Evolutionary conservation across 1,284 basidiomycete genomes (phyloP).

Genomic region (Puccinia brachypodii): DNA sequence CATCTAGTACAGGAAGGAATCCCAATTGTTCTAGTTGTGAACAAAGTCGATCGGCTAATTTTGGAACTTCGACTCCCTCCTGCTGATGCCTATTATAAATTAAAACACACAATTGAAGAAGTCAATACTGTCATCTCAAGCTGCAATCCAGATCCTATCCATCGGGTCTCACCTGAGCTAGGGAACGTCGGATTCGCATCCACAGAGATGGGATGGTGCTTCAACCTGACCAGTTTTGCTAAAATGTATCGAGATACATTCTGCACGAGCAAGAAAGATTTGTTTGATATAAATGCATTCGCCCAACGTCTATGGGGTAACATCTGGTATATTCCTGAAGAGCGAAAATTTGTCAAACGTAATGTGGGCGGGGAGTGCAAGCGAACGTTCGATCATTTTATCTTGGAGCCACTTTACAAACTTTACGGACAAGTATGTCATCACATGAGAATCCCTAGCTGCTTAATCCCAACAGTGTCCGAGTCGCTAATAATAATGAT

Average conservation of each 20-base stretch:
- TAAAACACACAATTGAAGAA: constrained; percentile 98
- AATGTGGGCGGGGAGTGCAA: constrained; percentile 75
- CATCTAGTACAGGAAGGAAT: constrained; percentile 83
- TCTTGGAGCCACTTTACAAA: constrained; percentile 95
- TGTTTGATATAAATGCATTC: constrained; percentile 63
- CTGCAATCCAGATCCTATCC: constrained; percentile 81
- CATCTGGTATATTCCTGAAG: constrained; percentile 82
- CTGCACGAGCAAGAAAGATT: constrained; percentile 61
- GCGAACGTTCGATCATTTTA: constrained; percentile 92
- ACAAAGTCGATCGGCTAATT: constrained; percentile 97
- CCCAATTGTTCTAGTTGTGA: constrained; percentile 89
- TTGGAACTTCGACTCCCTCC: constrained; percentile 95
- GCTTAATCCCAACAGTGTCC: background rate
- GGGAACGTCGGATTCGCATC: constrained; percentile 98
- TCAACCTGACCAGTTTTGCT: constrained; percentile 90
- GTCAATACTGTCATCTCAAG: constrained; percentile 92
- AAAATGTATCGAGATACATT: constrained; percentile 94
- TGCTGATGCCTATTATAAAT: constrained; percentile 95
- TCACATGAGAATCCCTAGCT: background rate
- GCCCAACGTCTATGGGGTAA: constrained; percentile 95
- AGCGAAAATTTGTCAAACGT: constrained; percentile 84
- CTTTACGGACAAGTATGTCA: constrained; percentile 72
- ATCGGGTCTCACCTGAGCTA: constrained; percentile 84
- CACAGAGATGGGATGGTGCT: constrained; percentile 96
- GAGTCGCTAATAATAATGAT: background rate